These are phyloP conservation scores for Mallotus japonicus DNA, from an alignment of 441 rosid genomes.

Conservation along the genomic window DNA sequence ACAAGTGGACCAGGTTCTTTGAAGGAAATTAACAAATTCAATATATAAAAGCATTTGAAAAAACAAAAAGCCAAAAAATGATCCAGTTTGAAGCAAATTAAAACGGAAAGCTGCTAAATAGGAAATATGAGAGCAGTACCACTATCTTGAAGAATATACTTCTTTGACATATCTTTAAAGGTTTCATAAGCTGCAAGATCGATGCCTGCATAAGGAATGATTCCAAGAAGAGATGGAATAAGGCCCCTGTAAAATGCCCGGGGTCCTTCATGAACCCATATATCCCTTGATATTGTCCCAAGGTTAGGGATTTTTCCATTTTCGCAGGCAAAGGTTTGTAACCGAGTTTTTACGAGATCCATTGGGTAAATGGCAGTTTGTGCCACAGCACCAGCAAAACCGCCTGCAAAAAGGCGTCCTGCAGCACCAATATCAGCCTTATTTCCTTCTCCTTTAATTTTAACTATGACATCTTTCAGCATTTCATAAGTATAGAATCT, in stretches of 20 bases:
- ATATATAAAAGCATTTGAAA: background rate
- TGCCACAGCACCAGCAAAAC: conserved; percentile 89
- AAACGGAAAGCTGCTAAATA: conserved; percentile 1
- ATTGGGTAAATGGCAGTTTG: conserved; percentile 84
- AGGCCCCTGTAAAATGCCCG: conserved; percentile 92
- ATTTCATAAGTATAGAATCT: conserved; percentile 82
- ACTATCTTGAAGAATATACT: conserved; percentile 63
- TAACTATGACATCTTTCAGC: conserved; percentile 53
- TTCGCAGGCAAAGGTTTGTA: conserved; percentile 66
- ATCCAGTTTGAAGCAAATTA: background rate
- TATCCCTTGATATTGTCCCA: conserved; percentile 63
- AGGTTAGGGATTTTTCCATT: conserved; percentile 67
- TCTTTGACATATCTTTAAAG: conserved; percentile 77
- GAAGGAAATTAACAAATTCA: background rate
- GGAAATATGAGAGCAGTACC: conserved; percentile 38
- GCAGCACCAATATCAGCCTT: conserved; percentile 64
- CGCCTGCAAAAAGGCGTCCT: conserved; percentile 89
- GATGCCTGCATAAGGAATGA: conserved; percentile 89
- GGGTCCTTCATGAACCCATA: conserved; percentile 88
- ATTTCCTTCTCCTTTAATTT: conserved; percentile 40
- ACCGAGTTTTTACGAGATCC: conserved; percentile 91
- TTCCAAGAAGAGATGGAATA: conserved; percentile 89
- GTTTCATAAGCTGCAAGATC: conserved; percentile 96
- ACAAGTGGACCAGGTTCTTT: conserved; percentile 84
- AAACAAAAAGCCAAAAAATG: background rate